Evolutionary conservation across 2,329 filamentous ascomycete species (phyloP).

Genomic region (Epichloe hybrida): DNA sequence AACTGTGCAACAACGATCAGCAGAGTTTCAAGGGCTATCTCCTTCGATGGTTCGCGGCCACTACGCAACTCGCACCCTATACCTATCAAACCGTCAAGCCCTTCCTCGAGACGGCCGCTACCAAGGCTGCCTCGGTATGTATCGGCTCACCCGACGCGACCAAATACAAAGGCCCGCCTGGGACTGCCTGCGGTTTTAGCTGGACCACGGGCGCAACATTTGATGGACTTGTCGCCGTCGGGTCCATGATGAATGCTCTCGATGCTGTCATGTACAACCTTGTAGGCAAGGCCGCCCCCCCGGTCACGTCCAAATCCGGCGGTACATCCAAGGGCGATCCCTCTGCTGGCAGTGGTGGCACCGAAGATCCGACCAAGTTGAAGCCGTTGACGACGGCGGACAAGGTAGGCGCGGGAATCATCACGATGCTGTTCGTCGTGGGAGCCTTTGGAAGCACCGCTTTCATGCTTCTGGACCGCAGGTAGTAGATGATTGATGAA

Average conservation of each 20-base stretch:
- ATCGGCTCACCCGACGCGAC: slow-evolving; percentile 26
- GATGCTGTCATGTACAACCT: slow-evolving; percentile 50
- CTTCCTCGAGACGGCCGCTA: slow-evolving; percentile 36
- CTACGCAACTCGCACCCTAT: slow-evolving; percentile 40
- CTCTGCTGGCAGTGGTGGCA: slow-evolving; percentile 13
- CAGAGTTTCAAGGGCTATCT: slow-evolving; percentile 66
- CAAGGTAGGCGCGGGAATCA: slow-evolving; percentile 40
- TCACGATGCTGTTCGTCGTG: slow-evolving; percentile 36
- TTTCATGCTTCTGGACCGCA: slow-evolving; percentile 29
- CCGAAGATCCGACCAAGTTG: slow-evolving; percentile 14
- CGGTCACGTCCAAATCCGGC: slow-evolving; percentile 40
- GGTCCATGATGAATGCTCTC: slow-evolving; percentile 56
- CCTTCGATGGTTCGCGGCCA: slow-evolving; percentile 48
- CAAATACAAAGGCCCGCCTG: slow-evolving; percentile 36
- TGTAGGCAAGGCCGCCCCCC: slow-evolving; percentile 31
- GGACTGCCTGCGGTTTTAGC: slow-evolving; percentile 53
- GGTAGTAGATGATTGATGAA: neutral
- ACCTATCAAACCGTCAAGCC: slow-evolving; percentile 35
- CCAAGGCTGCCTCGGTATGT: slow-evolving; percentile 39
- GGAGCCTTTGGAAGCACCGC: slow-evolving; percentile 35
- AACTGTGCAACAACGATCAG: slow-evolving; percentile 57
- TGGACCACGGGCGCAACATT: slow-evolving; percentile 42
- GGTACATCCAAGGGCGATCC: slow-evolving; percentile 41
- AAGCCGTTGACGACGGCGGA: slow-evolving; percentile 34
- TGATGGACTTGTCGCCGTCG: slow-evolving; percentile 49